Evolutionary conservation across 257 asterid species (phyloP).

Genomic region (Solanum dulcamara): DNA sequence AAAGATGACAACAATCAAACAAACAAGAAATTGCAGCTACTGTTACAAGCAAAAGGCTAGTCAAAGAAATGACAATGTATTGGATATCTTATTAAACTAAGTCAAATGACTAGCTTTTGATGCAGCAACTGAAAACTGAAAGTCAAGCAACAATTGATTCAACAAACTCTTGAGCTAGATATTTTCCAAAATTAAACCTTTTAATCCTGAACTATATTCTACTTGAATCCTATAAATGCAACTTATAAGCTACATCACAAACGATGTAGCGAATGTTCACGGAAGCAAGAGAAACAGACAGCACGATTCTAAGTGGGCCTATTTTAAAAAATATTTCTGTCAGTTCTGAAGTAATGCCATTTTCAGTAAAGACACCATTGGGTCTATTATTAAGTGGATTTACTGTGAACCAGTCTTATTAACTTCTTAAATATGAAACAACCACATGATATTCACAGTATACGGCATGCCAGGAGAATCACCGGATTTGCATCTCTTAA

Average conservation of each 20-base stretch:
- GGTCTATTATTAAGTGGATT: background rate
- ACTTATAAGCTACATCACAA: background rate
- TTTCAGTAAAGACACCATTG: background rate
- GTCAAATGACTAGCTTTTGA: background rate
- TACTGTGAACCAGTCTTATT: background rate
- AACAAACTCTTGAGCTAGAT: background rate
- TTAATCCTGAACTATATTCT: background rate
- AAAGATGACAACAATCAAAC: background rate
- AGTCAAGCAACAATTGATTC: background rate
- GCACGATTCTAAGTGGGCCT: background rate
- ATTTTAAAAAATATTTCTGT: background rate
- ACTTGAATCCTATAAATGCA: background rate
- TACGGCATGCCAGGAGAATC: background rate
- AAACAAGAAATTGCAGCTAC: background rate
- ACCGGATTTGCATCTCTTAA: background rate
- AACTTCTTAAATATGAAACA: background rate
- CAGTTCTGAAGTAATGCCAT: background rate
- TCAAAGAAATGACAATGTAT: background rate
- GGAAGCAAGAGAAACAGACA: background rate
- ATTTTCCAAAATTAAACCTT: background rate
- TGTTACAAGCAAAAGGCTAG: background rate
- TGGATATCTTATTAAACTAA: background rate
- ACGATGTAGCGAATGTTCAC: background rate
- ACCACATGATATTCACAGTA: background rate
- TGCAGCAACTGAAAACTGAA: background rate